Percentiles rank a stretch among this genome's conserved stretches.
These are phyloP conservation scores for Curvularia eragrostidis DNA, from an alignment of 2,329 filamentous ascomycete species.

Conservation along the genomic window DNA sequence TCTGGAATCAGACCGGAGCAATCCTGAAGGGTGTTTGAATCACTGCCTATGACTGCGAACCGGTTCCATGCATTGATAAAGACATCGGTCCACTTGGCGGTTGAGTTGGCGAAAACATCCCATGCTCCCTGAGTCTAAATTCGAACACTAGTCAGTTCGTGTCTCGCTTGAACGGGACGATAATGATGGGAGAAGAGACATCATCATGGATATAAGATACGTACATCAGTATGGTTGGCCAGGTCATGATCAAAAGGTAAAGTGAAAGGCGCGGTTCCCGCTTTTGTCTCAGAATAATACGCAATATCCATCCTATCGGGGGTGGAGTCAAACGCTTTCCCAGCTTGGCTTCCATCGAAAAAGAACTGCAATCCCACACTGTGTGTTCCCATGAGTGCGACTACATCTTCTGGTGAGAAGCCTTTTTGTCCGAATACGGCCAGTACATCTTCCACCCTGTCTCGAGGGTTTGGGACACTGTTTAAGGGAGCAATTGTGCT, in stretches of 20 bases:
- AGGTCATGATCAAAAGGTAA: neutral
- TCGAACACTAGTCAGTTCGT: neutral
- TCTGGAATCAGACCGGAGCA: neutral
- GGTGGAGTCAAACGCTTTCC: neutral
- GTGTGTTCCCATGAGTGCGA: neutral
- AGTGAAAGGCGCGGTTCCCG: neutral
- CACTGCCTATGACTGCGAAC: neutral
- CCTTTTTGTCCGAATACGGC: neutral
- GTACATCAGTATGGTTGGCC: neutral
- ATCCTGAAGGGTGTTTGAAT: neutral
- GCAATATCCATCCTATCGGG: neutral
- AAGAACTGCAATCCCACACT: neutral
- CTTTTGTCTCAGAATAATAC: neutral
- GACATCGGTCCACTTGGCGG: neutral
- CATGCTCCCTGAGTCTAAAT: neutral
- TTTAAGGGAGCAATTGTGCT: neutral
- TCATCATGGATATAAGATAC: neutral
- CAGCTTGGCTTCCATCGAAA: neutral
- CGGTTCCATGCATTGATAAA: neutral
- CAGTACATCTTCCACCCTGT: neutral
- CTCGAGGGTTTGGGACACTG: neutral
- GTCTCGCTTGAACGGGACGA: neutral
- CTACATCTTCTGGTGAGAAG: neutral
- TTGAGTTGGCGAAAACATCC: neutral
- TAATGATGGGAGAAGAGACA: neutral